Percentiles rank a stretch among this genome's conserved stretches.
These are phyloP conservation scores for Fusarium sp. DNA, from an alignment of 2,329 filamentous ascomycete species.

Conservation along the genomic window DNA sequence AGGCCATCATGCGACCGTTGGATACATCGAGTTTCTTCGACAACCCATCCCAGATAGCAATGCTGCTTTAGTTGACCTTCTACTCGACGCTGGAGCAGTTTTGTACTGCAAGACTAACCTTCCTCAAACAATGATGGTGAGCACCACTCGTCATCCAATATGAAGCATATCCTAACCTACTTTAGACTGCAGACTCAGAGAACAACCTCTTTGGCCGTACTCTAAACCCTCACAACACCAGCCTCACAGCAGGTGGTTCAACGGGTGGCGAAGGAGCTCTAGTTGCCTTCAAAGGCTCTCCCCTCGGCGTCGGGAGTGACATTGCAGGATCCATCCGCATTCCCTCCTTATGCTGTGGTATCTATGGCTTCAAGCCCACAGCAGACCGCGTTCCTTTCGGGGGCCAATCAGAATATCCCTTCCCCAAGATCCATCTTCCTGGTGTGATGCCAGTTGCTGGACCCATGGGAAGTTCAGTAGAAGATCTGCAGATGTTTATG, in stretches of 20 bases:
- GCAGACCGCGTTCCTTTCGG: constrained; percentile 64
- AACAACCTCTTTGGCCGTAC: constrained; percentile 47
- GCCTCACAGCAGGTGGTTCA: constrained; percentile 43
- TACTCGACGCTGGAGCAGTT: constrained; percentile 45
- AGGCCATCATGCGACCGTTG: constrained; percentile 42
- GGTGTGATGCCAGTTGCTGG: constrained; percentile 55
- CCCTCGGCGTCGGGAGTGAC: constrained; percentile 43
- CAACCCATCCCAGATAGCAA: constrained; percentile 32
- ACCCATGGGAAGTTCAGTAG: constrained; percentile 55
- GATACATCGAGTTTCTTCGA: constrained; percentile 44
- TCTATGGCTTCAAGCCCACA: constrained; percentile 66
- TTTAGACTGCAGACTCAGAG: constrained; percentile 54
- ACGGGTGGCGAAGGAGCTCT: constrained; percentile 44
- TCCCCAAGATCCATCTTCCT: constrained; percentile 19
- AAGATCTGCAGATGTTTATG: constrained; percentile 48
- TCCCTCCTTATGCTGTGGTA: constrained; percentile 64
- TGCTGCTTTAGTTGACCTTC: constrained; percentile 41
- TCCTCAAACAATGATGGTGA: constrained; percentile 71
- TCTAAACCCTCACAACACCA: constrained; percentile 50
- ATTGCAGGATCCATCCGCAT: constrained; percentile 61
- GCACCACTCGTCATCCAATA: fast-evolving
- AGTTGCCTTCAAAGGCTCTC: constrained; percentile 40
- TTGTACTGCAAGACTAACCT: constrained; percentile 60
- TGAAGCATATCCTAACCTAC: background rate
- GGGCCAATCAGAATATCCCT: constrained; percentile 38